Base-by-base conservation (phyloP, 2,329 filamentous ascomycete genomes). In the Tolypocladium ophioglossoides region DNA sequence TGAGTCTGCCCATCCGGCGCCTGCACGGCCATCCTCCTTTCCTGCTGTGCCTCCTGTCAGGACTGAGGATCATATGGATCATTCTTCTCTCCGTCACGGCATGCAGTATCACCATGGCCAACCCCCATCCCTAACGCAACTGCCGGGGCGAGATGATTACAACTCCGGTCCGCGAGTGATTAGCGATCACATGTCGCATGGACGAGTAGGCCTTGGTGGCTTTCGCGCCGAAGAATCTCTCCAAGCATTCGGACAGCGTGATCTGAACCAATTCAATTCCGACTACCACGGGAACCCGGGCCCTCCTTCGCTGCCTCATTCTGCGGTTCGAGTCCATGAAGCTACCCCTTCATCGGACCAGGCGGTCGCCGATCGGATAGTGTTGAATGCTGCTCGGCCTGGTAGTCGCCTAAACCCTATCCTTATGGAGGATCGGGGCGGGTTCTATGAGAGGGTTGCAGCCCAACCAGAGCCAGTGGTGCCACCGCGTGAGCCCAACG, bases 1-100 rank as follows among this genome's bases (percentile, higher is more conserved):
- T 58, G 77, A 78, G 57, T 70, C 72, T 22, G 59, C 52, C 8
- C 75, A 74, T 37, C 73, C 73, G 6, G 59, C 65, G 27, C 52
- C 61, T 22, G 66, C 66, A 62, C 63, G 61, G 54, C 67, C 70
- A 4, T 66, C 66, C 1, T 71, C 70, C 60, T 60, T 71, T 44
- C 68, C 68, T 54, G 52, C 63, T 34, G 54, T 68, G 34, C 27
- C 44, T 16, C 67, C 68, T 12, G 64, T 65, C 20, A 63, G 65
- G 52, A 56, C 56, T 12, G 61, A 64, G 32, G 57, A 55, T 12
- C 58, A 60, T 18, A 56, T 56, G 53, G 60, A 63, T 52, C 56
- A 59, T 27, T 57, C 59, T 24, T 57, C 57, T 22, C 49, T 56
- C 51, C 59, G 55, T 35, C 39, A 32, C 18, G 34, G 44, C 47